Evolutionary conservation across 169 alveolate species (phyloP).

Genomic region (Toxoplasma gondii): DNA sequence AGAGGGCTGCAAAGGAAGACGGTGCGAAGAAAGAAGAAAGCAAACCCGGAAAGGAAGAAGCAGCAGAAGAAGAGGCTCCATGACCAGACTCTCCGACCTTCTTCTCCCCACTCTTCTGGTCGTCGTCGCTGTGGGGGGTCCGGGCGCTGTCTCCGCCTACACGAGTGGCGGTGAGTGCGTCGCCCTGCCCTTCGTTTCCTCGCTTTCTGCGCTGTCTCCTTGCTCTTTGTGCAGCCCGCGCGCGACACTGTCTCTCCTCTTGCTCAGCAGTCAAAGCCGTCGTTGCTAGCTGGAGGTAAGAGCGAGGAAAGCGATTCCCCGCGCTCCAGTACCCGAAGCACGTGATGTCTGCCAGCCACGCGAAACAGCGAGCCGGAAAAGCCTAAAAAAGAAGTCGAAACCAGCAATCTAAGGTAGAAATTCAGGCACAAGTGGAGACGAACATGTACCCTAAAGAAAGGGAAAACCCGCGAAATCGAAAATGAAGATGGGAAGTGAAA

Average conservation of each 20-base stretch:
- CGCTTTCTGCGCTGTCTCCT: not conserved
- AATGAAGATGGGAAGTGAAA: too few relatives aligned
- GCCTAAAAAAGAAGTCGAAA: not conserved
- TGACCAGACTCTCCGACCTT: too few relatives aligned
- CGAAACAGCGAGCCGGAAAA: slow-evolving; percentile 11
- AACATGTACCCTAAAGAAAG: too few relatives aligned
- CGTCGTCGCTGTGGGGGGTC: too few relatives aligned
- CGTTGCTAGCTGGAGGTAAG: not conserved
- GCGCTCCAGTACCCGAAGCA: slow-evolving; percentile 11
- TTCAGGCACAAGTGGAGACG: not conserved
- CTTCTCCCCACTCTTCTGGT: too few relatives aligned
- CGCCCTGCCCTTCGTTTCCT: not conserved
- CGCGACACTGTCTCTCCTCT: not conserved
- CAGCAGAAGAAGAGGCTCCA: not conserved
- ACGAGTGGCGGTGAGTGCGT: not conserved
- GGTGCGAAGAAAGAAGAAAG: not conserved
- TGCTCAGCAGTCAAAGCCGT: slow-evolving; percentile 29
- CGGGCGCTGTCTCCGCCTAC: too few relatives aligned
- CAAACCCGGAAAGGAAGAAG: not conserved
- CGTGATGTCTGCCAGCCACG: slow-evolving; percentile 14
- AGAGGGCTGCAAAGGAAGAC: not conserved
- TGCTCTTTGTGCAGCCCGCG: not conserved
- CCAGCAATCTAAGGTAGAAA: not conserved
- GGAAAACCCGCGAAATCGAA: too few relatives aligned
- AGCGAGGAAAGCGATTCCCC: slow-evolving; percentile 31